Evolutionary conservation across 768 basidiomycete species (phyloP), one percentile per base, ranked within the genome.

Genomic region (Macrolepiota albuminosa): DNA sequence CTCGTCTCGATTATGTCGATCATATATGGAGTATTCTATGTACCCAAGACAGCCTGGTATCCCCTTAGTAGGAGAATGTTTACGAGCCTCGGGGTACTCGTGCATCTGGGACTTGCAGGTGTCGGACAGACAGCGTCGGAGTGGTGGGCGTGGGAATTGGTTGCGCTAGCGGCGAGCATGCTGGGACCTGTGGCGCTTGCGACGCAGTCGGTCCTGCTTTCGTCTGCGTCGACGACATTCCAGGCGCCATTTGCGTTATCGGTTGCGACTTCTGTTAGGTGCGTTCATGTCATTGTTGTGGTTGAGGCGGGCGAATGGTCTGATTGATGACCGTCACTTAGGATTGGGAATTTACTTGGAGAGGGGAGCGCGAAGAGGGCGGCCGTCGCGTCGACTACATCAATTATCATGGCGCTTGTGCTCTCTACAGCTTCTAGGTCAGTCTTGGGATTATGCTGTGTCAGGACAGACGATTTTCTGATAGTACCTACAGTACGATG

Each of bases 91-190:
- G 84, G 87, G 0, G 72, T 89, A 7, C 71, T 97, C 45, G 78
- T 88, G 5, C 84, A 83, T 46, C 80, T 98, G 0, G 93, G 95
- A 0, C 65, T 95, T 3, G 90, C 91, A 11, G 95, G 97, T 9
- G 84, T 93, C 80, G 86, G 86, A 0, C 93, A 94, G 71, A 88
- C 84, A 4, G 92, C 91, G 1, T 86, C 85, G 4, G 96, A 97
- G 72, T 98, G 95, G 96, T 98, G 95, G 95, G 88, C 89, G 40
- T 96, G 96, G 96, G 95, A 96, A 73, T 81, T 93, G 8, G 73
- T 90, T 36, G 87, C 86, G 26, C 75, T 84, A 1, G 81, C 78
- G 5, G 83, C 83, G 3, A 80, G 78, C 61, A 64, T 80, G 77
- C 73, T 97, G 1, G 93, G 95, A 1, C 86, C 95, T 1, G 80